Conservation (phyloP, 306 rosid species). For the Prunus mira region DNA sequence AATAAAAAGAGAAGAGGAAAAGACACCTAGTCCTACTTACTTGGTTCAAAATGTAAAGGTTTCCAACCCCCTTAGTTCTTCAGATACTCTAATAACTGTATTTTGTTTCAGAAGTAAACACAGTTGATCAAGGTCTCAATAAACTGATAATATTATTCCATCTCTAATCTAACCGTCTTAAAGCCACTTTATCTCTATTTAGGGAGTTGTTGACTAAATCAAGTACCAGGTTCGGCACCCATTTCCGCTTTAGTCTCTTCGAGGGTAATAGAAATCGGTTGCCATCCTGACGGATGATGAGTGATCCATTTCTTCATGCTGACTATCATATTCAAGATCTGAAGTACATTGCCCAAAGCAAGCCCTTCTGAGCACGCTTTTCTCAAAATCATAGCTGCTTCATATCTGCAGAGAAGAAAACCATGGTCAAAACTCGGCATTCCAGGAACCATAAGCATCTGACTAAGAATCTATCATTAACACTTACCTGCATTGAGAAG, state of each 20-base stretch:
- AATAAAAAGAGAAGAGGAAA: not conserved
- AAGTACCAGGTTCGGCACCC: conserved; percentile 25
- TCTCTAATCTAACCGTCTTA: conserved; percentile 22
- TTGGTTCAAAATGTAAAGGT: conserved; percentile 21
- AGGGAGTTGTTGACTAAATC: conserved; percentile 19
- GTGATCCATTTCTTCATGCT: conserved; percentile 63
- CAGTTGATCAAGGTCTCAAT: conserved; percentile 15
- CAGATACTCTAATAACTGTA: conserved; percentile 12
- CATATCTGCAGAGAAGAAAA: conserved; percentile 54
- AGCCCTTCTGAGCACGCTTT: conserved; percentile 51
- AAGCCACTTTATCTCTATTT: conserved; percentile 13
- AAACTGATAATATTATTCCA: conserved; percentile 12
- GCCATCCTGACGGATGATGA: conserved; percentile 72
- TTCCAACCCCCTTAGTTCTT: conserved; percentile 20
- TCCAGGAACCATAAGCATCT: conserved; percentile 15
- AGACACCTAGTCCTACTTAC: conserved; percentile 15
- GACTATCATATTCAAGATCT: conserved; percentile 59
- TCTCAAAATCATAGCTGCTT: conserved; percentile 54
- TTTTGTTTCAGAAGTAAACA: conserved; percentile 10
- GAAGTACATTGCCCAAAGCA: conserved; percentile 63
- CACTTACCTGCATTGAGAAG: conserved; percentile 68
- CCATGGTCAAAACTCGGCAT: not conserved
- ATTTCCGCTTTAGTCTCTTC: conserved; percentile 35
- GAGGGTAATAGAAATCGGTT: conserved; percentile 52
- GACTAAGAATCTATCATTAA: not conserved